Evolutionary conservation across 352 stramenopile genomes (phyloP).

Genomic region (Globisporangium lucens): DNA sequence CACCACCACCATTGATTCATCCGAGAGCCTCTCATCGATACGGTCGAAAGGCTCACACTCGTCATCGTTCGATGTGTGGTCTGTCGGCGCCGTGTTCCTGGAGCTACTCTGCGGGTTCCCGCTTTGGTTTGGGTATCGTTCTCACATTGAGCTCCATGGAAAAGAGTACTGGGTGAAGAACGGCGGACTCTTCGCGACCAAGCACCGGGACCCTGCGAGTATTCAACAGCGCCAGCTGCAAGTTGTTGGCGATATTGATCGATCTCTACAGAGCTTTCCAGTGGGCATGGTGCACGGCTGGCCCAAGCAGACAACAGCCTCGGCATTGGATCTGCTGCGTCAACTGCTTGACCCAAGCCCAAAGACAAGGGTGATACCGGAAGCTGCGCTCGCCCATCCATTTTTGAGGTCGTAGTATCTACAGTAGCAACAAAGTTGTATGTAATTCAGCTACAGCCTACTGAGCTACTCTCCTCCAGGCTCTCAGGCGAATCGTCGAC

Average conservation of each 20-base stretch:
- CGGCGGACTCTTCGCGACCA: conserved; percentile 4
- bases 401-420: neutral
- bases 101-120: conserved; percentile 5
- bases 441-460: neutral
- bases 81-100: conserved; percentile 4
- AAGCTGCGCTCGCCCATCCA: neutral
- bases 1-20: neutral
- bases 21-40: neutral
- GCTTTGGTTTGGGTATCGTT: conserved; percentile 3
- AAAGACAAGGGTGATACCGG: neutral
- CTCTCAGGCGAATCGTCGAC: neutral
- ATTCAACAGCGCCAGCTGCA: conserved; percentile 2
- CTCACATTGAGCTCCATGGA: neutral
- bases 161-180: conserved; percentile 5
- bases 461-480: neutral
- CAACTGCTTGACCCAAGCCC: neutral
- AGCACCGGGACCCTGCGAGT: neutral
- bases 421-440: neutral
- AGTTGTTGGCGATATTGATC: neutral
- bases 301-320: neutral
- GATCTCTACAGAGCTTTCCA: neutral
- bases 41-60: neutral
- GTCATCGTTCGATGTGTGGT: conserved; percentile 2
- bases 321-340: neutral
- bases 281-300: conserved; percentile 6